Percentiles rank a stretch among this genome's conserved stretches.
Conservation (phyloP, 2,329 filamentous ascomycete genomes). For the Raffaelea arxii region DNA sequence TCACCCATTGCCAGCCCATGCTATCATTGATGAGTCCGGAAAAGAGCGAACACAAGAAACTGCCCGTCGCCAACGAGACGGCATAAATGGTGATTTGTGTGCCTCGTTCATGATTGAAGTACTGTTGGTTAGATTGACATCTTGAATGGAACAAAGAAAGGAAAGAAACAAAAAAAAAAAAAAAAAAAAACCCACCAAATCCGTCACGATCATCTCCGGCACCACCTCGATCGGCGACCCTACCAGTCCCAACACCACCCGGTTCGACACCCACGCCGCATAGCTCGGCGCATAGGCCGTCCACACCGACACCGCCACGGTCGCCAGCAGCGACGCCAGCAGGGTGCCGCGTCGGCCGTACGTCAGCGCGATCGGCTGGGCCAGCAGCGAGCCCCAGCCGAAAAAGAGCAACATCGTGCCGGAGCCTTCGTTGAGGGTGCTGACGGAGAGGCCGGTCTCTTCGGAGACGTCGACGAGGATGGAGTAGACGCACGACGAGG, state of each 20-base stretch:
- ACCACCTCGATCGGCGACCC: constrained; percentile 34
- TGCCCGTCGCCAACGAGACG: constrained; percentile 30
- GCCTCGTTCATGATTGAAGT: constrained; percentile 18
- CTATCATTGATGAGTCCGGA: constrained; percentile 39
- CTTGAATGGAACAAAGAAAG: too few species aligned
- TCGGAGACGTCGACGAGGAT: constrained; percentile 34
- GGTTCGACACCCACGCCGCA: constrained; percentile 33
- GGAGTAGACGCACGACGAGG: constrained; percentile 32
- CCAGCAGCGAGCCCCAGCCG: constrained; percentile 34
- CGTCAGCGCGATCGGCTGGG: constrained; percentile 34
- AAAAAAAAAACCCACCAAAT: background rate
- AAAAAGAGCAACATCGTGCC: constrained; percentile 34
- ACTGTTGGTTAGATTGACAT: too few species aligned
- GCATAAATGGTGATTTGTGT: constrained; percentile 31
- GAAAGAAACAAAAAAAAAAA: constrained; percentile 31
- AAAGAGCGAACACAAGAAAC: constrained; percentile 35
- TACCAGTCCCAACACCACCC: constrained; percentile 33
- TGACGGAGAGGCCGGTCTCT: constrained; percentile 33
- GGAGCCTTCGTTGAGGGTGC: constrained; percentile 36
- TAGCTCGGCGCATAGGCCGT: constrained; percentile 26
- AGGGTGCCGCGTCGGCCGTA: constrained; percentile 25
- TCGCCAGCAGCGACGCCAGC: constrained; percentile 17
- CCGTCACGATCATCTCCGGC: constrained; percentile 23
- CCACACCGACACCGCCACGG: constrained; percentile 17
- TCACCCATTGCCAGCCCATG: constrained; percentile 39